These are phyloP conservation scores for Albifimbria verrucaria DNA, from an alignment of 2,329 filamentous ascomycete species.

Conservation along the genomic window DNA sequence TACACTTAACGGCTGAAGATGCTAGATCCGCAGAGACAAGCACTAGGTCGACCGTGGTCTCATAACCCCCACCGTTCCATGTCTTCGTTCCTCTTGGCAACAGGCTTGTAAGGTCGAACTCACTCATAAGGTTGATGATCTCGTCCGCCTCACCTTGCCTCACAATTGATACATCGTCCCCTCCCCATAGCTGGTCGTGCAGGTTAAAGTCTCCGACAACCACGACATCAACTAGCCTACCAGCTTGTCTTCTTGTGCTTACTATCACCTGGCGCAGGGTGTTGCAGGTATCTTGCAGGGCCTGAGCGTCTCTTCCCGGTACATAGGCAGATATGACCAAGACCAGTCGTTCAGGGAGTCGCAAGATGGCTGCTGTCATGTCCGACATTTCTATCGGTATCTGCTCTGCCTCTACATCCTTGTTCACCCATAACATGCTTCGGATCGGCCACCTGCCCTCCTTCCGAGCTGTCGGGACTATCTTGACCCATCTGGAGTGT, in stretches of 20 bases:
- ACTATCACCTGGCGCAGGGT: slow-evolving; percentile 1
- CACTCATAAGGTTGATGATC: slow-evolving; percentile 30
- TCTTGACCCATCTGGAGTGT: slow-evolving; percentile 3
- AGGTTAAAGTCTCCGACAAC: slow-evolving; percentile 1
- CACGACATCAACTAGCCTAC: slow-evolving; percentile 3
- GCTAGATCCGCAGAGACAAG: slow-evolving; percentile 15
- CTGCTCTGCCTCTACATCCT: slow-evolving; percentile 5
- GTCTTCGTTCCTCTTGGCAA: slow-evolving; percentile 29
- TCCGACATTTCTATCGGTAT: slow-evolving; percentile 2
- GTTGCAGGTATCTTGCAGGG: background rate
- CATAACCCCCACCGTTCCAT: slow-evolving; percentile 18
- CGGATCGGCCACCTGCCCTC: slow-evolving; percentile 4
- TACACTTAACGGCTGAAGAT: slow-evolving; percentile 8
- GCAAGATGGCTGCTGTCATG: slow-evolving; percentile 4
- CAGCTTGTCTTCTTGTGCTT: slow-evolving; percentile 1
- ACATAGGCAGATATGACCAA: slow-evolving; percentile 5
- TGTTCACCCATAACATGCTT: slow-evolving; percentile 7
- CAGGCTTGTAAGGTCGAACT: slow-evolving; percentile 25
- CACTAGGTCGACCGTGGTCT: slow-evolving; percentile 19
- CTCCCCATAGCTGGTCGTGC: slow-evolving; percentile 12
- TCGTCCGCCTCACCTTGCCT: slow-evolving; percentile 30
- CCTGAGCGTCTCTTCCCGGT: background rate
- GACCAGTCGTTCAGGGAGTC: slow-evolving; percentile 1
- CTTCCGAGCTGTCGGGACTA: slow-evolving; percentile 2
- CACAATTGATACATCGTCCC: slow-evolving; percentile 5